These are phyloP conservation scores for Funneliformis mosseae DNA, from an alignment of 192 early-diverging fungal genomes.

Conservation along the genomic window DNA sequence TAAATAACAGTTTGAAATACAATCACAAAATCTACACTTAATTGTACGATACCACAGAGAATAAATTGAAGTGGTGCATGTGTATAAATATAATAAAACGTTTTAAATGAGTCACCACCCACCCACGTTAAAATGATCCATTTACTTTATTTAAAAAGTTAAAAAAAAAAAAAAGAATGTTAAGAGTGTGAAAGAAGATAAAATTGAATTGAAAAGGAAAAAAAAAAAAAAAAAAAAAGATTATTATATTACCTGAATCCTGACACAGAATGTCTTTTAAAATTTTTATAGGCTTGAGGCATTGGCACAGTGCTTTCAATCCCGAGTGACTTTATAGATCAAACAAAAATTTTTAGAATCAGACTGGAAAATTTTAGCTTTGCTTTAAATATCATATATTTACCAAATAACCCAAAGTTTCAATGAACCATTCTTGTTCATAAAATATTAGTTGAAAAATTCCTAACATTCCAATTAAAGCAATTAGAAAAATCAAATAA, in stretches of 20 bases:
- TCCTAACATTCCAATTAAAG: conserved; percentile 33
- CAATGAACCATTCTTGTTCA: conserved; percentile 34
- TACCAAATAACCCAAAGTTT: conserved; percentile 41
- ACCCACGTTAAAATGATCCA: conserved; percentile 52
- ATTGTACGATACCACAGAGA: conserved; percentile 57
- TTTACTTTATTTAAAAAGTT: conserved; percentile 26
- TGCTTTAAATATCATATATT: neutral
- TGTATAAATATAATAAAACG: conserved; percentile 57
- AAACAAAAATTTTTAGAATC: neutral
- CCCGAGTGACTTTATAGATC: conserved; percentile 45
- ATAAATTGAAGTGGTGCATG: conserved; percentile 55
- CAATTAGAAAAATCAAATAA: conserved; percentile 41
- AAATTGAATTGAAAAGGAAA: neutral
- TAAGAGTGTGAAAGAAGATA: neutral
- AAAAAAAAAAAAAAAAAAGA: neutral
- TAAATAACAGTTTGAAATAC: conserved; percentile 55
- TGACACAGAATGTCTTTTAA: conserved; percentile 44
- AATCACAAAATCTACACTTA: conserved; percentile 53
- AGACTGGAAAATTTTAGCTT: neutral
- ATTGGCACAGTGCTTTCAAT: conserved; percentile 60
- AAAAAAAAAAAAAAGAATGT: neutral
- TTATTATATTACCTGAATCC: conserved; percentile 46
- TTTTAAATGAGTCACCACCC: conserved; percentile 59
- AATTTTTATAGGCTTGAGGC: conserved; percentile 56
- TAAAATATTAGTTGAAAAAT: conserved; percentile 40